A percentile compares a stretch with the other conserved stretches of the same genome.
These are phyloP conservation scores for Aspergillus caelatus DNA, from an alignment of 2,329 filamentous ascomycete genomes.

Conservation along the genomic window DNA sequence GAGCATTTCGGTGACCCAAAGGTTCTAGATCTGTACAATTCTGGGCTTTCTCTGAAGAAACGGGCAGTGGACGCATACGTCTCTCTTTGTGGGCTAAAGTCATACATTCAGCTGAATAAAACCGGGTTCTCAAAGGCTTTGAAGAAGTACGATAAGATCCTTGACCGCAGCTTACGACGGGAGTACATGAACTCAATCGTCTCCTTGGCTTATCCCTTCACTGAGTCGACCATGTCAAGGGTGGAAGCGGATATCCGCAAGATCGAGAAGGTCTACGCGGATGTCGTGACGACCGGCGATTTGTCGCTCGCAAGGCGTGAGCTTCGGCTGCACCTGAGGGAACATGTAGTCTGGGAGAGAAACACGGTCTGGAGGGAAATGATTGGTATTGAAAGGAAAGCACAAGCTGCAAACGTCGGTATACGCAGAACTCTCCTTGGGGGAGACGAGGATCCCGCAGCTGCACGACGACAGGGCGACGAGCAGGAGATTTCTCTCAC, in stretches of 20 bases:
- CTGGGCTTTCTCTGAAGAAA: constrained; percentile 87
- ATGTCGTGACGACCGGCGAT: constrained; percentile 81
- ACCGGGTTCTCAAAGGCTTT: constrained; percentile 95
- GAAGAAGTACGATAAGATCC: constrained; percentile 98
- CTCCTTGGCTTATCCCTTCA: constrained; percentile 79
- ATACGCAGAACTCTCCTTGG: constrained; percentile 77
- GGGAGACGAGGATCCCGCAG: constrained; percentile 67
- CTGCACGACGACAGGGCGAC: constrained; percentile 80
- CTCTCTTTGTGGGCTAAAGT: constrained; percentile 90
- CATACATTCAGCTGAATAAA: constrained; percentile 92
- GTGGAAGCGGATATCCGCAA: constrained; percentile 72
- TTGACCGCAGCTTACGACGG: constrained; percentile 77
- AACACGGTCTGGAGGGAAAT: constrained; percentile 99
- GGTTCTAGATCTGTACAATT: constrained; percentile 68
- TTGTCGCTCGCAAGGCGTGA: constrained; percentile 76
- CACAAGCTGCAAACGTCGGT: constrained; percentile 90
- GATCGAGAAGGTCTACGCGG: constrained; percentile 79
- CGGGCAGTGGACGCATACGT: constrained; percentile 86
- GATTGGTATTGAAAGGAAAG: constrained; percentile 95
- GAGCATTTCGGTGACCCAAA: constrained; percentile 77
- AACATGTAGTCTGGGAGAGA: constrained; percentile 98
- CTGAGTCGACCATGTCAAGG: constrained; percentile 67
- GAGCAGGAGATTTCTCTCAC: constrained; percentile 68
- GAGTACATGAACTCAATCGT: constrained; percentile 76
- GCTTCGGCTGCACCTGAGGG: constrained; percentile 83